Evolutionary conservation across 2,329 filamentous ascomycete species (phyloP).

Genomic region (Xylariaceae sp.): DNA sequence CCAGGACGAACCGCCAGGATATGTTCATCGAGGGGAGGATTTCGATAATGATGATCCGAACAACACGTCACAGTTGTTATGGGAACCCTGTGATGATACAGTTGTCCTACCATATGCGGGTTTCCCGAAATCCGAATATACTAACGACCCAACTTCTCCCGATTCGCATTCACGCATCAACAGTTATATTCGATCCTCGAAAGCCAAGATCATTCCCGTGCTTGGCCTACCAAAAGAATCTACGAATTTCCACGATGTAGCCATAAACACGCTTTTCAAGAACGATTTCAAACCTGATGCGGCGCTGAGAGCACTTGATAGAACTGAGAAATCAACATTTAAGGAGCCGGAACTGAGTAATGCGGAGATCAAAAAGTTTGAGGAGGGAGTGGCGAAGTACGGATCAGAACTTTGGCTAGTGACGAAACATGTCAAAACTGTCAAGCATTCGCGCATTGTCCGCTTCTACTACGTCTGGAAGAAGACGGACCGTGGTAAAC

Average conservation of each 20-base stretch:
- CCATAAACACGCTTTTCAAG: conserved; percentile 74
- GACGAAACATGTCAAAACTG: conserved; percentile 83
- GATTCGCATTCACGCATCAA: conserved; percentile 70
- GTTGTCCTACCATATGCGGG: conserved; percentile 18
- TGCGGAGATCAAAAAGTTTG: conserved; percentile 86
- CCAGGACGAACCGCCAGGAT: conserved; percentile 88
- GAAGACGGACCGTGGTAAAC: conserved; percentile 82
- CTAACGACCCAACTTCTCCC: conserved; percentile 52
- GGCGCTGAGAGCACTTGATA: conserved; percentile 73
- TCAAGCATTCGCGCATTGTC: conserved; percentile 80
- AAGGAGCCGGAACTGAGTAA: conserved; percentile 84
- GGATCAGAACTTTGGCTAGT: conserved; percentile 89
- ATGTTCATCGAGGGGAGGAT: conserved; percentile 84
- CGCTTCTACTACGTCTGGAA: conserved; percentile 99
- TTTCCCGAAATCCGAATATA: conserved; percentile 20
- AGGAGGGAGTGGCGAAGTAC: conserved; percentile 87
- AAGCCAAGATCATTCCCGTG: conserved; percentile 61
- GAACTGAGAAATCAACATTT: conserved; percentile 73
- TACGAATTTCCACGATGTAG: conserved; percentile 88
- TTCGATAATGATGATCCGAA: conserved; percentile 71
- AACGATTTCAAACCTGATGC: conserved; percentile 74
- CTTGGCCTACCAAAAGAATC: conserved; percentile 77
- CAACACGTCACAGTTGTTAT: conserved; percentile 77
- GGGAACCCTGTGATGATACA: conserved; percentile 70
- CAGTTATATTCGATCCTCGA: conserved; percentile 76